Percentiles rank a stretch among this genome's conserved stretches.
Evolutionary conservation across 257 asterid genomes (phyloP).

Genomic region (Rehmannia glutinosa): DNA sequence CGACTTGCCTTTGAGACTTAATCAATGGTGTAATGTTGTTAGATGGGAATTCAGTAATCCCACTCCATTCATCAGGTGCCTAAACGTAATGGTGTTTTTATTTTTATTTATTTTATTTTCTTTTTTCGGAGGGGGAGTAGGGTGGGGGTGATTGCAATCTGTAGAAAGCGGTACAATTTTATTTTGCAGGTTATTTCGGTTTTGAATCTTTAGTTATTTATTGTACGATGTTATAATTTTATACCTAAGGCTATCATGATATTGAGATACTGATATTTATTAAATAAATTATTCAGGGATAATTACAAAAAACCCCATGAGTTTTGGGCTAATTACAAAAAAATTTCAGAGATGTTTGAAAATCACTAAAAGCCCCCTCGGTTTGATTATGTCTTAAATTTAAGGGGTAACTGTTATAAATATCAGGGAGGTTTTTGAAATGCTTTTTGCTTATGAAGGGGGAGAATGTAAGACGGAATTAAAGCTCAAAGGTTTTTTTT

Average conservation of each 20-base stretch:
- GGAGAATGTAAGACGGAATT: too few species aligned
- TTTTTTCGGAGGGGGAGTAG: neutral
- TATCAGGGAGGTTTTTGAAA: too few species aligned
- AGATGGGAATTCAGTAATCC: slow-evolving; percentile 99
- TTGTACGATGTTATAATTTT: neutral
- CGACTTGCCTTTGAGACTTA: slow-evolving; percentile 87
- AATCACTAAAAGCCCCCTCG: too few species aligned
- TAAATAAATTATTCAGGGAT: too few species aligned
- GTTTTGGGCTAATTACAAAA: too few species aligned
- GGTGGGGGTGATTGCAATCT: neutral
- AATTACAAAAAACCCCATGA: too few species aligned
- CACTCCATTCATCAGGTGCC: slow-evolving; percentile 95
- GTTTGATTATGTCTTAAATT: too few species aligned
- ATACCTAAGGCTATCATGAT: neutral
- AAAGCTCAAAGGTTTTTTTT: too few species aligned
- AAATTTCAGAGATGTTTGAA: too few species aligned
- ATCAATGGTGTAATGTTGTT: slow-evolving; percentile 98
- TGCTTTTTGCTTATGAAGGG: too few species aligned
- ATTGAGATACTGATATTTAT: neutral
- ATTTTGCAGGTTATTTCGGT: neutral
- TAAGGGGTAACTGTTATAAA: too few species aligned
- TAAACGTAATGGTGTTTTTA: neutral
- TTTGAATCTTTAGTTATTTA: neutral
- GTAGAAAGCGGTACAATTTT: neutral
- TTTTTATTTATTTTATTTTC: neutral